Percentiles rank a stretch among this genome's conserved stretches.
phyloP scores from a whole-genome alignment of 371 early-diverging fungal genomes.

The Syncephalastrum sp. region DNA sequence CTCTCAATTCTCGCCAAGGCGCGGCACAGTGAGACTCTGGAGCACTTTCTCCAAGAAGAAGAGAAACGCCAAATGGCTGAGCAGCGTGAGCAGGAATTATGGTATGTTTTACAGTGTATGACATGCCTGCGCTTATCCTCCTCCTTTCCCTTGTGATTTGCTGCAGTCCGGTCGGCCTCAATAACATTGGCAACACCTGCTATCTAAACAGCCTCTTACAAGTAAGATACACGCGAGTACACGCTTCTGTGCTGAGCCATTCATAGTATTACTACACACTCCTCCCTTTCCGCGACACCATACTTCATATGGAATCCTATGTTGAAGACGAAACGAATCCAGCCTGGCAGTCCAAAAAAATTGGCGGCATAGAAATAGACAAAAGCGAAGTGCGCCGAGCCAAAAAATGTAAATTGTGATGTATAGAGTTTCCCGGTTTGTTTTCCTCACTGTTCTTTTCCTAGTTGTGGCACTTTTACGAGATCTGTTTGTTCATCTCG shows the following conservation, averaged over 20 bases:
- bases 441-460: not conserved
- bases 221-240: conserved; percentile 17
- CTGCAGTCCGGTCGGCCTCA: conserved; percentile 67
- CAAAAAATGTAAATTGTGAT: conserved; percentile 43
- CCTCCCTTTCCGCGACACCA: conserved; percentile 60
- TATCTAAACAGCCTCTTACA: conserved; percentile 84
- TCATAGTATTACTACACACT: conserved; percentile 79
- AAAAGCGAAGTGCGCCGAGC: conserved; percentile 47
- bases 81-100: too few relatives aligned
- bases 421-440: too few relatives aligned
- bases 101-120: too few relatives aligned
- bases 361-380: conserved; percentile 62
- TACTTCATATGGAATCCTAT: conserved; percentile 51
- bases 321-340: conserved; percentile 50
- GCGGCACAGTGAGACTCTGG: conserved; percentile 25
- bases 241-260: not conserved
- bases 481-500: conserved; percentile 39
- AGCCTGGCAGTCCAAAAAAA: conserved; percentile 47
- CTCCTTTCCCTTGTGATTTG: conserved; percentile 1
- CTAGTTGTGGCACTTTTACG: conserved; percentile 46
- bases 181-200: conserved; percentile 91
- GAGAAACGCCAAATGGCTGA: conserved; percentile 2
- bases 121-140: not conserved
- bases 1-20: conserved; percentile 32
- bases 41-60: conserved; percentile 26